These are phyloP conservation scores for Leccinum arenicola DNA, from an alignment of 768 basidiomycete genomes.

Conservation along the genomic window DNA sequence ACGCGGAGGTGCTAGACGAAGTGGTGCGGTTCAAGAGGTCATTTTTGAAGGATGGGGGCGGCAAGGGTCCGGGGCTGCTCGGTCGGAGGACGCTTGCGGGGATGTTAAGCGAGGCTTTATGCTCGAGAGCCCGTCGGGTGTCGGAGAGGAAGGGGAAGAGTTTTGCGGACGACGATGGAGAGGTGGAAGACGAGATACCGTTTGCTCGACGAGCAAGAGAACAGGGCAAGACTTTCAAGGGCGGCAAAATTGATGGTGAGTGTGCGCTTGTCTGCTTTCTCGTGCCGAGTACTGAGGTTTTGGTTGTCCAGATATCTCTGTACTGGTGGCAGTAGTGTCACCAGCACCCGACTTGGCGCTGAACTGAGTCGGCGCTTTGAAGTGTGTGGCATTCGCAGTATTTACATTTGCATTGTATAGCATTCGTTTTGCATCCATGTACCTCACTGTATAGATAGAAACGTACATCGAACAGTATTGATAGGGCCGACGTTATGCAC, in stretches of 20 bases:
- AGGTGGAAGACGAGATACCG: constrained; percentile 58
- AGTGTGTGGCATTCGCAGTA: constrained; percentile 12
- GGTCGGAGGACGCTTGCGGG: constrained; percentile 56
- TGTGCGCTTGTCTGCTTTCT: background rate
- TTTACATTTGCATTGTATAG: constrained; percentile 23
- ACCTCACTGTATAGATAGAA: constrained; percentile 25
- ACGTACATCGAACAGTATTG: constrained; percentile 18
- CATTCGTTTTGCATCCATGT: constrained; percentile 20
- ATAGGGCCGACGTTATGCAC: constrained; percentile 5
- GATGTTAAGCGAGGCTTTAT: constrained; percentile 77
- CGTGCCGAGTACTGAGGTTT: constrained; percentile 1
- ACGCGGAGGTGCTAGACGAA: constrained; percentile 83
- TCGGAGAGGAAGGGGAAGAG: constrained; percentile 46
- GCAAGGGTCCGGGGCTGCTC: constrained; percentile 30
- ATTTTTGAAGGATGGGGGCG: constrained; percentile 27
- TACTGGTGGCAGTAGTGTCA: constrained; percentile 63
- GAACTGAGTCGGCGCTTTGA: constrained; percentile 11
- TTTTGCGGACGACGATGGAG: constrained; percentile 25
- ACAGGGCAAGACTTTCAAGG: constrained; percentile 65
- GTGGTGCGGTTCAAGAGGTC: constrained; percentile 54
- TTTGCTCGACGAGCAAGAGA: constrained; percentile 81
- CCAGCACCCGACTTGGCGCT: constrained; percentile 34
- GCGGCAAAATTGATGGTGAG: constrained; percentile 86
- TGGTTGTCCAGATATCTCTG: constrained; percentile 52
- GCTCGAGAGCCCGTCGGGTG: constrained; percentile 70